Conservation (phyloP, 352 stramenopile genomes). For the Pythium myriotylum region DNA sequence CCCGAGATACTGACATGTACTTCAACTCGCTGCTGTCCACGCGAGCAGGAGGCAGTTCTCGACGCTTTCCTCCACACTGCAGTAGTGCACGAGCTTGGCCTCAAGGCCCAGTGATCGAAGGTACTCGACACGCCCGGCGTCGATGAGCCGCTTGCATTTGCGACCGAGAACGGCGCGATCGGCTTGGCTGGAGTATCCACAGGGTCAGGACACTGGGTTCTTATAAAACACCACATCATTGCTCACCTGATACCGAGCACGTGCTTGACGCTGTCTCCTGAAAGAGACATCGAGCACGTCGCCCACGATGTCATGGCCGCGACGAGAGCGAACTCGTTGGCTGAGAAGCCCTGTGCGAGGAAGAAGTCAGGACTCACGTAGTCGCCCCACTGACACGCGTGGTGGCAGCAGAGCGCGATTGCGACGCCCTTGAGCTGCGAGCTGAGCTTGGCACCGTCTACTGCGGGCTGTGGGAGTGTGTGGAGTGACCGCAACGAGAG, state of each 20-base stretch:
- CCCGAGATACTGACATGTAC: conserved; percentile 14
- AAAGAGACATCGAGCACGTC: conserved; percentile 71
- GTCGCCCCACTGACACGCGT: conserved; percentile 73
- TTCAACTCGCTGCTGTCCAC: conserved; percentile 36
- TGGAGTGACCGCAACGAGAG: conserved; percentile 74
- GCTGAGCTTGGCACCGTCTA: conserved; percentile 22
- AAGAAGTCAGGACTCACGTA: conserved; percentile 76
- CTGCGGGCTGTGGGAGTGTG: conserved; percentile 41
- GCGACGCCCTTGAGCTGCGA: conserved; percentile 56
- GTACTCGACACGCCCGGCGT: conserved; percentile 67
- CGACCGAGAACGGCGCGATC: conserved; percentile 63
- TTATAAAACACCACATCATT: neutral
- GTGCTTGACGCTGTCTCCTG: conserved; percentile 65
- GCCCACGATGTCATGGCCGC: conserved; percentile 79
- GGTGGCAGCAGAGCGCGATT: conserved; percentile 81
- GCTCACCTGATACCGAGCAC: conserved; percentile 70
- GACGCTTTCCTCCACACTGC: conserved; percentile 66
- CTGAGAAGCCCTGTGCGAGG: conserved; percentile 50
- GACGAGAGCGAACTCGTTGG: conserved; percentile 61
- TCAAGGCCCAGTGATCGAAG: conserved; percentile 51
- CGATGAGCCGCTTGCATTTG: conserved; percentile 80
- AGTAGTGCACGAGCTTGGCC: conserved; percentile 81
- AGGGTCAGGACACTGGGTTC: neutral
- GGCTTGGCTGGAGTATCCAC: conserved; percentile 41
- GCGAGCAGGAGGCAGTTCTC: conserved; percentile 83